Conservation (phyloP, 1,139 yeast species). For the Candida sp. region DNA sequence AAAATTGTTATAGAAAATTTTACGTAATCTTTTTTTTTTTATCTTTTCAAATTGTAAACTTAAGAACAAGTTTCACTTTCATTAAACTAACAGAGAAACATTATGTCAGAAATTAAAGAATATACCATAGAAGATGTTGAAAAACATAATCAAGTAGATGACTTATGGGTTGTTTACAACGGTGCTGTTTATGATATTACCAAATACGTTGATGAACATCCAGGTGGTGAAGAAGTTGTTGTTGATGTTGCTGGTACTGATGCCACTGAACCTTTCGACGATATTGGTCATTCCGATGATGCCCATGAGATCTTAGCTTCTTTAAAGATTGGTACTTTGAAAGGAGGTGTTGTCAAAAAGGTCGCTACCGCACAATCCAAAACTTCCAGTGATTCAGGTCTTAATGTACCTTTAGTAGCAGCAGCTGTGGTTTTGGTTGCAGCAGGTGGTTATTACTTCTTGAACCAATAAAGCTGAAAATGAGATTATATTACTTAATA, state of each 20-base stretch:
- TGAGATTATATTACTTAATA: neutral
- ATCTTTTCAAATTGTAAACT: neutral
- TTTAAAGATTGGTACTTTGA: slow-evolving; percentile 63
- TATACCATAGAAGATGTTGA: slow-evolving; percentile 63
- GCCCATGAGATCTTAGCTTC: slow-evolving; percentile 75
- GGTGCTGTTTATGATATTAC: slow-evolving; percentile 90
- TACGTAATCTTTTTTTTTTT: neutral
- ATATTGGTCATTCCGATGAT: slow-evolving; percentile 97
- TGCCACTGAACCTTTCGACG: slow-evolving; percentile 93
- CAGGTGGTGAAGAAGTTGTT: slow-evolving; percentile 97
- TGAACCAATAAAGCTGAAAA: slow-evolving; percentile 1
- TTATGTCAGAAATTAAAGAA: slow-evolving; percentile 10
- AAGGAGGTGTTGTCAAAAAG: slow-evolving; percentile 40
- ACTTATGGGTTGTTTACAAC: slow-evolving; percentile 86
- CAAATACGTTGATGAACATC: slow-evolving; percentile 86
- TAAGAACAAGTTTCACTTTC: neutral
- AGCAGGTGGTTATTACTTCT: slow-evolving; percentile 43
- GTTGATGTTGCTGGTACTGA: slow-evolving; percentile 90
- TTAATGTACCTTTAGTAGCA: slow-evolving; percentile 35
- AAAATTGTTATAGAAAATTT: neutral
- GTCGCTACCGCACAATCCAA: slow-evolving; percentile 17
- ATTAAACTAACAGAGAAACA: neutral
- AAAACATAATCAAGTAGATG: slow-evolving; percentile 72
- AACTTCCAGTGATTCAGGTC: slow-evolving; percentile 21
- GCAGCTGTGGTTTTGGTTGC: slow-evolving; percentile 51